Evolutionary conservation across 1,284 basidiomycete genomes (phyloP).

Genomic region (Trichosporon sp.): DNA sequence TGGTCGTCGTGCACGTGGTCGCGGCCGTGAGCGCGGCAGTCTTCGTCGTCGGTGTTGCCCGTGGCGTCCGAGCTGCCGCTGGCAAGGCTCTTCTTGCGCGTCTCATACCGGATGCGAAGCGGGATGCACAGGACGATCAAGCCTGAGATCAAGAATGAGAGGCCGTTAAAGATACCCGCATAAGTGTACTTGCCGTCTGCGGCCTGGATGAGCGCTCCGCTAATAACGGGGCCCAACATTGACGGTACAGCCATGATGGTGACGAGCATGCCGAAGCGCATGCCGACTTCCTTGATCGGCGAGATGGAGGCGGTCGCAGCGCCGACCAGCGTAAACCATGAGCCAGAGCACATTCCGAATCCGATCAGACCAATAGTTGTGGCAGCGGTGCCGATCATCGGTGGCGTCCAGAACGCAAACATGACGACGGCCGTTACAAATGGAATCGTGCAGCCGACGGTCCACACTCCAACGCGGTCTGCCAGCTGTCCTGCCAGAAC

Average conservation of each 20-base stretch:
- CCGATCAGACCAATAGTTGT: conserved; percentile 35
- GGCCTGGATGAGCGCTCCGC: conserved; percentile 3
- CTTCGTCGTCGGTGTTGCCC: background rate
- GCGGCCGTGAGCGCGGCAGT: background rate
- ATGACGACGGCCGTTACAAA: conserved; percentile 25
- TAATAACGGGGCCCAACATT: conserved; percentile 39
- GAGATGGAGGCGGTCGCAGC: conserved; percentile 36
- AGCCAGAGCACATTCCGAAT: conserved; percentile 37
- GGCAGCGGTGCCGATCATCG: conserved; percentile 24
- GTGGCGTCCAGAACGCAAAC: conserved; percentile 38
- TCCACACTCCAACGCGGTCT: conserved; percentile 38
- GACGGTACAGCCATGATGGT: conserved; percentile 27
- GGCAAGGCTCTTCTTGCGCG: background rate
- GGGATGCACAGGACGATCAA: background rate
- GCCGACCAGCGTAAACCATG: conserved; percentile 39
- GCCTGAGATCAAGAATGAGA: background rate
- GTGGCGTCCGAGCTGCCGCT: background rate
- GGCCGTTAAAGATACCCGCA: background rate
- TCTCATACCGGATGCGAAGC: background rate
- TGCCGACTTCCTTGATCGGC: conserved; percentile 42
- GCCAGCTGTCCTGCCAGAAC: conserved; percentile 31
- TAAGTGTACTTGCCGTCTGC: background rate
- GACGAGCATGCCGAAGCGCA: conserved; percentile 44
- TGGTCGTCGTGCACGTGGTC: background rate
- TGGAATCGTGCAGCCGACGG: conserved; percentile 27